A percentile compares a stretch with the other conserved stretches of the same genome.
Evolutionary conservation across 2,329 filamentous ascomycete species (phyloP).

Genomic region (Colletotrichum cuscutae): DNA sequence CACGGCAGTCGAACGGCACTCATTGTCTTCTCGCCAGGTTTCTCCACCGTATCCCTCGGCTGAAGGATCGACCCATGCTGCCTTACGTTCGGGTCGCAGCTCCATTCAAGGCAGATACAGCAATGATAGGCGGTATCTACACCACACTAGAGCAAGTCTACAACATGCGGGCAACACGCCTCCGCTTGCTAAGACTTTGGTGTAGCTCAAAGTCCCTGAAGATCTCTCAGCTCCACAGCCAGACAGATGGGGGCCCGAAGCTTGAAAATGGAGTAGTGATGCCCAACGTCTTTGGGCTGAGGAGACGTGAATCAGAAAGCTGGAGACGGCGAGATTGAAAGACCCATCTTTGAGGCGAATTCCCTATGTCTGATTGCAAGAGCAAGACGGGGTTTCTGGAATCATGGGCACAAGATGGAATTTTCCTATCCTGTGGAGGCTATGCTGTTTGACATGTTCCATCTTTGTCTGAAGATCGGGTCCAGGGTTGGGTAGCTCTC

Average conservation of each 20-base stretch:
- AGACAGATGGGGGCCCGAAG: background rate
- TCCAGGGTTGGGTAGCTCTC: background rate
- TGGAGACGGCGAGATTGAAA: background rate
- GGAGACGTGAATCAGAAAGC: background rate
- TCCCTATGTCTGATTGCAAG: background rate
- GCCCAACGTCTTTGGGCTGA: background rate
- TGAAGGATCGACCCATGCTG: slow-evolving; percentile 19
- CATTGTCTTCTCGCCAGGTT: background rate
- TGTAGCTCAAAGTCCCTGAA: background rate
- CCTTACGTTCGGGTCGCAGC: slow-evolving; percentile 6
- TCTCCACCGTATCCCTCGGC: background rate
- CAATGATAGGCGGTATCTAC: background rate
- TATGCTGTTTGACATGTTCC: background rate
- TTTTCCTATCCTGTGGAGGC: background rate
- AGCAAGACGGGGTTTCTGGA: background rate
- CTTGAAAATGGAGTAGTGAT: background rate
- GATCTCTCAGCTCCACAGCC: background rate
- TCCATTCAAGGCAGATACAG: background rate
- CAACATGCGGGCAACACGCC: background rate
- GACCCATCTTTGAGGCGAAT: background rate
- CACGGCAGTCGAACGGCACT: background rate
- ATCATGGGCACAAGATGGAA: background rate
- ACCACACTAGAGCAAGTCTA: too few relatives aligned
- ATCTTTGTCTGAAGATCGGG: background rate
- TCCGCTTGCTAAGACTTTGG: background rate